These are phyloP conservation scores for Rhynchosporium graminicola DNA, from an alignment of 2,329 filamentous ascomycete species.

Conservation along the genomic window DNA sequence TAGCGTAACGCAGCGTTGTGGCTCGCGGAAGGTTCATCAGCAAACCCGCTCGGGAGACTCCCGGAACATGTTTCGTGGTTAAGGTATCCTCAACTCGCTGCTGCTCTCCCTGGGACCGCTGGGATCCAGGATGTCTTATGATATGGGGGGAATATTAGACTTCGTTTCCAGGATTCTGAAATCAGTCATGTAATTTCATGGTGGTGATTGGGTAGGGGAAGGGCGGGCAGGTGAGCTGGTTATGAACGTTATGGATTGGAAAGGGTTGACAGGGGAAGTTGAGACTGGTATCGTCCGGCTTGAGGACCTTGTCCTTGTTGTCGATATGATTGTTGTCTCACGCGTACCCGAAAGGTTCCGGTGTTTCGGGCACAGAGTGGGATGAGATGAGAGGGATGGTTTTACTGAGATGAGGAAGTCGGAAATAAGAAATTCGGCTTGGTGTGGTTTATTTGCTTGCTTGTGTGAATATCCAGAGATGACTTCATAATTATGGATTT, in stretches of 20 bases:
- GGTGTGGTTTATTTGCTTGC: not conserved
- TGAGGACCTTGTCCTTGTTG: not conserved
- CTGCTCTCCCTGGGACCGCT: not conserved
- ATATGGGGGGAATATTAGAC: too few relatives aligned
- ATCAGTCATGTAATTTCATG: not conserved
- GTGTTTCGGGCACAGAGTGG: constrained; percentile 13
- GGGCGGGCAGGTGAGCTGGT: not conserved
- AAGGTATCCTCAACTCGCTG: not conserved
- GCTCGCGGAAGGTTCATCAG: not conserved
- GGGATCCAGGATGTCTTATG: too few relatives aligned
- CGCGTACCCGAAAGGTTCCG: constrained; percentile 15
- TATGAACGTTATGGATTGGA: not conserved
- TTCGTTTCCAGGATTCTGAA: constrained; percentile 10
- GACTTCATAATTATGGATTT: too few relatives aligned
- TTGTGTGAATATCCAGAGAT: not conserved
- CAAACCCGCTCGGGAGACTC: not conserved
- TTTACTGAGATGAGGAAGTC: not conserved
- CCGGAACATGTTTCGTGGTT: not conserved
- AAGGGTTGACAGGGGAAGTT: too few relatives aligned
- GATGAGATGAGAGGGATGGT: constrained; percentile 12
- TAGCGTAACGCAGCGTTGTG: not conserved
- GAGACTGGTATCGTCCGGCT: too few relatives aligned
- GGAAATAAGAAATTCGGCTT: not conserved
- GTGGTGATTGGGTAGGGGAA: not conserved
- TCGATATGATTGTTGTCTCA: constrained; percentile 8